phyloP scores from a whole-genome alignment of 441 rosid species.

The Breynia disticha region DNA sequence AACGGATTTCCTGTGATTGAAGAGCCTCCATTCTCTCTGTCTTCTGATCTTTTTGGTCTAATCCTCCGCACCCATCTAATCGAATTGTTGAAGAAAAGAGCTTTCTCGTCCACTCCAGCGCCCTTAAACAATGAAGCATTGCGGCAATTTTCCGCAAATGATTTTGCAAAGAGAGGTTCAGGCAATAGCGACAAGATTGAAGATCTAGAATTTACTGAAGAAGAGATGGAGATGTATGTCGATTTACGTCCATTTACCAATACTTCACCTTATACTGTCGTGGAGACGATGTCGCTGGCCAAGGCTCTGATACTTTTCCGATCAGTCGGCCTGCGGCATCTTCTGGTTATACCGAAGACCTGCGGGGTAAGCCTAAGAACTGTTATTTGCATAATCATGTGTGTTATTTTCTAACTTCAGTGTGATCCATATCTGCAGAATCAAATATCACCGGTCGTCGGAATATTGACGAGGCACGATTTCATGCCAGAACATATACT shows the following conservation, averaged over 20 bases:
- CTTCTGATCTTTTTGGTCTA: constrained; percentile 50
- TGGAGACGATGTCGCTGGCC: constrained; percentile 84
- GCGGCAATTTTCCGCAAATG: constrained; percentile 36
- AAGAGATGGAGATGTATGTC: constrained; percentile 73
- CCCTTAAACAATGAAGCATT: constrained; percentile 25
- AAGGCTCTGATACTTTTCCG: constrained; percentile 74
- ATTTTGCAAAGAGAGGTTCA: constrained; percentile 74
- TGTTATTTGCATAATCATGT: neutral
- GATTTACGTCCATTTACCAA: constrained; percentile 81
- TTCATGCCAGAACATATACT: constrained; percentile 79
- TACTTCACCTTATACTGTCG: constrained; percentile 80
- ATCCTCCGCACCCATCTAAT: constrained; percentile 72
- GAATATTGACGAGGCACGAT: constrained; percentile 78
- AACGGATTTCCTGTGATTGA: constrained; percentile 79
- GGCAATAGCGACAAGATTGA: constrained; percentile 45
- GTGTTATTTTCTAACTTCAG: neutral
- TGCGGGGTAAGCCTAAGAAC: constrained; percentile 33
- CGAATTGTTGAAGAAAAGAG: constrained; percentile 56
- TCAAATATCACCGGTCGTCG: constrained; percentile 64
- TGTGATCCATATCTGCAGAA: constrained; percentile 33
- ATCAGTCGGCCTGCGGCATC: constrained; percentile 73
- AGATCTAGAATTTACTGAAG: constrained; percentile 53
- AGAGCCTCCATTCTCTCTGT: constrained; percentile 33
- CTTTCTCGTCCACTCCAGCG: constrained; percentile 37
- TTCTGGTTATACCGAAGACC: constrained; percentile 67